A percentile compares a stretch with the other conserved stretches of the same genome.
Evolutionary conservation across 2,329 filamentous ascomycete genomes (phyloP).

Genomic region (Cercospora sp.): DNA sequence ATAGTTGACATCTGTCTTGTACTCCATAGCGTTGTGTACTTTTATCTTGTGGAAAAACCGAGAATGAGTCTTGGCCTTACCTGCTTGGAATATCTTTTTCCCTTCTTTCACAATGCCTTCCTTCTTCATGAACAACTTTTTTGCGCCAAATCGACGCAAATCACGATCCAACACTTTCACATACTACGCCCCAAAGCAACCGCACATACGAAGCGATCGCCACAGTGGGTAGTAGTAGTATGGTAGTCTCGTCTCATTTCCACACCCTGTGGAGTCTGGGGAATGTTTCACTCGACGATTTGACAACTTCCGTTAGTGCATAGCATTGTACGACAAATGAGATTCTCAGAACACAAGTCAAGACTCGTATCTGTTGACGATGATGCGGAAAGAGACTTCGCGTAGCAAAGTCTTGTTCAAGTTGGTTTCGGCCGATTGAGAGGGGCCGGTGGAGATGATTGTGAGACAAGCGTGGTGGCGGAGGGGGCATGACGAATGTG

Average conservation of each 20-base stretch:
- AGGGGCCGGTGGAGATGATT: not conserved
- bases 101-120: not conserved
- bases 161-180: not conserved
- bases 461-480: not conserved
- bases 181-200: not conserved
- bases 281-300: conserved; percentile 2
- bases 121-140: not conserved
- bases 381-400: not conserved
- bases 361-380: not conserved
- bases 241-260: not conserved
- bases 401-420: not conserved
- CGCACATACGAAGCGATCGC: not conserved
- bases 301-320: conserved; percentile 3
- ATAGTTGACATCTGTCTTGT: not conserved
- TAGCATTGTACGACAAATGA: not conserved
- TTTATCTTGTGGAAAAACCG: not conserved
- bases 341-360: not conserved
- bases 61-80: not conserved
- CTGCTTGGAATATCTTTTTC: not conserved
- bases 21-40: not conserved
- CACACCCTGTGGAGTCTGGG: not conserved
- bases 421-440: not conserved
- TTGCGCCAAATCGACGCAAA: not conserved
- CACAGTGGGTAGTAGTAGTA: not conserved
- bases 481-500: not conserved